Evolutionary conservation across 805 yeast genomes (phyloP), one percentile per base, ranked within the genome.

Genomic region (Lipomyces anomalus): DNA sequence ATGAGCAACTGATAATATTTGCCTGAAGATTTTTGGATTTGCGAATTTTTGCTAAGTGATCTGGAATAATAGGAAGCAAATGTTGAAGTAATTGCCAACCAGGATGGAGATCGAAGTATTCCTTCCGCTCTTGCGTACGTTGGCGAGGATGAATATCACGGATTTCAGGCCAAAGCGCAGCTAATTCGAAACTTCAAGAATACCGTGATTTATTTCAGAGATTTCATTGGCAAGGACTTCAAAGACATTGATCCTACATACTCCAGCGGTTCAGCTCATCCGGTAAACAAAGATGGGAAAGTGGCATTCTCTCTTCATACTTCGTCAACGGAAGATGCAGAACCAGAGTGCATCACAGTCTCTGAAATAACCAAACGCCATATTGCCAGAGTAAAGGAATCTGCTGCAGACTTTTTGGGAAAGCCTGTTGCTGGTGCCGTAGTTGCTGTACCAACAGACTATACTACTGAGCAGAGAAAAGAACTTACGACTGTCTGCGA

Each of bases 71-170:
- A 72, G 56, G 97, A 90, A 61, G 97, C 96, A 52, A 84, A 83
- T 66, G 92, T 87, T 54, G 97, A 92, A 64, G 95, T 92, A 57
- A 90, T 92, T 66, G 98, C 98, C 57, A 90, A 92, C 79, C 96
- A 94, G 57, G 98, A 92, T 64, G 98, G 98, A 67, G 97, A 92
- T 71, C 86, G 97, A 72, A 77, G 90, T 50, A 92, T 92, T 64
- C 95, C 97, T 52, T 84, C 97, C 23, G 84, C 84, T 48, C 75
- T 92, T 51, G 80, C 97, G 17, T 92, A 89, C 66, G 88, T 88
- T 48, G 96, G 94, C 50, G 82, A 76, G 46, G 97, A 92, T 65
- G 97, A 92, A 72, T 92, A 86, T 71, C 97, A 92, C 64, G 98
- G 98, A 50, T 83, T 87, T 48, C 97, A 92, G 72, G 98, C 97